Base-by-base conservation (phyloP, 2,329 filamentous ascomycete species). In the Metarhizium rileyi region DNA sequence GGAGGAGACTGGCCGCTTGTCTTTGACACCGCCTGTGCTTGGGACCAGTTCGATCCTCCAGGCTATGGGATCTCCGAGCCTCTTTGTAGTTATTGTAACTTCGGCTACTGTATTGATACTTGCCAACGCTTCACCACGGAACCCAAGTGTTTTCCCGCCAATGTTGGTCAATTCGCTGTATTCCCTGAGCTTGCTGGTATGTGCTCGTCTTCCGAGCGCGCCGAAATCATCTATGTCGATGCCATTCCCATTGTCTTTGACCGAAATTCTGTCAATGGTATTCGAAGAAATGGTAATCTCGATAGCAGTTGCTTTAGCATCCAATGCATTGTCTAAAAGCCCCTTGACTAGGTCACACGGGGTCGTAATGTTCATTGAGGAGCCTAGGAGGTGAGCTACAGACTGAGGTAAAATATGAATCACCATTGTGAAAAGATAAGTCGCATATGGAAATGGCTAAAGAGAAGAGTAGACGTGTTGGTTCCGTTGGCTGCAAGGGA, bases 251-350 rank as follows among this genome's bases (percentile, higher is more conserved):
- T 90, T 87, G 62, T 88, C 84, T 42, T 78, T 76, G 45, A 90
- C 79, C 57, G 86, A 78, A 35, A 91, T 77, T 48, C 74, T 77
- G 63, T 86, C 82, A 47, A 90, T 63, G 0, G 83, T 83, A 59
- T 90, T 83, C 40, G 73, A 58, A 4, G 83, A 77, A 14, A 89
- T 70, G 26, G 78, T 67, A 23, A 90, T 68, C 47, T 86, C 78
- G 50, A 91, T 70, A 2, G 74, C 75, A 2, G 77, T 84, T 12
- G 86, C 84, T 47, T 75, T 71, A 7, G 86, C 84, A 63, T 91
- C 86, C 20, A 90, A 74, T 41, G 85, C 75, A 63, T 91, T 90
- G 57, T 90, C 87, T 28, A 90, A 65, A 4, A 90, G 78, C 64
- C 90, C 87, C 61, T 90, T 90, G 57, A 89, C 76, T 2, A 87